These are phyloP conservation scores for Hypoxylon sp. DNA, from an alignment of 2,329 filamentous ascomycete species.

Conservation along the genomic window DNA sequence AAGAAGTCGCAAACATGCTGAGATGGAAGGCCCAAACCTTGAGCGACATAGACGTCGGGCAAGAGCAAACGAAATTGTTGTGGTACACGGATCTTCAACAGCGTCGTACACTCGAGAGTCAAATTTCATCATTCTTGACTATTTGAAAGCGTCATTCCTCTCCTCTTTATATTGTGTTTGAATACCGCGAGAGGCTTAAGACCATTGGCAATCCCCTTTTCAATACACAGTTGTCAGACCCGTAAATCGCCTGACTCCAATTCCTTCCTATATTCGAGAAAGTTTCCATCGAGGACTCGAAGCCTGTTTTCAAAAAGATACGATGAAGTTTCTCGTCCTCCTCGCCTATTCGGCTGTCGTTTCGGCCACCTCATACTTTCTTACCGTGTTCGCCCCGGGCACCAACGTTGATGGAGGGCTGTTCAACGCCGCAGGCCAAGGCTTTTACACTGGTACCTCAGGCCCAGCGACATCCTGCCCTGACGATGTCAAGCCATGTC, in stretches of 20 bases:
- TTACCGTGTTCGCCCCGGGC: slow-evolving; percentile 48
- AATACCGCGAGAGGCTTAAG: slow-evolving; percentile 22
- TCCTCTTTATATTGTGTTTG: not conserved
- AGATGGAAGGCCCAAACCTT: slow-evolving; percentile 8
- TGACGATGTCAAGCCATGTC: slow-evolving; percentile 35
- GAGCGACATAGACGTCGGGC: not conserved
- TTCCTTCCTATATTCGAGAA: not conserved
- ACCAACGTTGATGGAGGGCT: slow-evolving; percentile 42
- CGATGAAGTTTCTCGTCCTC: slow-evolving; percentile 33
- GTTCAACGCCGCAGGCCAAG: slow-evolving; percentile 44
- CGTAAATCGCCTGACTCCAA: not conserved
- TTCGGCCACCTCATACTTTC: slow-evolving; percentile 45
- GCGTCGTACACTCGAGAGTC: slow-evolving; percentile 16
- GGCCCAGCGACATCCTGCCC: slow-evolving; percentile 50
- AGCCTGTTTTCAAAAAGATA: not conserved
- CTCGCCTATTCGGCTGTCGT: slow-evolving; percentile 36
- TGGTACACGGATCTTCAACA: slow-evolving; percentile 7
- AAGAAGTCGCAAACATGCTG: slow-evolving; percentile 17
- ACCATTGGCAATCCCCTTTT: slow-evolving; percentile 44
- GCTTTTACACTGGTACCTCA: slow-evolving; percentile 46
- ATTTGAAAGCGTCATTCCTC: not conserved
- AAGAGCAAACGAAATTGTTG: slow-evolving; percentile 23
- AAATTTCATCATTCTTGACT: not conserved
- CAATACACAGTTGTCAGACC: not conserved
- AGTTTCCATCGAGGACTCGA: not conserved